Evolutionary conservation across 176 grass and related monocot genomes (phyloP).

Genomic region (Hyparrhenia diplandra): DNA sequence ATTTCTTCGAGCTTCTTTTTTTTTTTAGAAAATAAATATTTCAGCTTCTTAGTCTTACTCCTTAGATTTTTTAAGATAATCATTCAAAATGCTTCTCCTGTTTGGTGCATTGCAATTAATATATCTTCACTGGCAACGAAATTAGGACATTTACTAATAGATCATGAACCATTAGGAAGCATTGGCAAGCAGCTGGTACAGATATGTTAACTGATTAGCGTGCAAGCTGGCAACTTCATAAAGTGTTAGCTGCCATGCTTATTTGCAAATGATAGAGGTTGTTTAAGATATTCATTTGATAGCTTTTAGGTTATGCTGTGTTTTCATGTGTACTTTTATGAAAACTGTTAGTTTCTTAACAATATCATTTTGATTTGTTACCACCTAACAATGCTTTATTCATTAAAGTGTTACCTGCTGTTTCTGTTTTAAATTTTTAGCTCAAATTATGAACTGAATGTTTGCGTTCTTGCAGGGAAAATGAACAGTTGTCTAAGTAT

Average conservation of each 20-base stretch:
- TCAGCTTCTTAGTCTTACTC: neutral
- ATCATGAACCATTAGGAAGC: neutral
- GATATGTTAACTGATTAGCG: neutral
- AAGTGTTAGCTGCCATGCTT: neutral
- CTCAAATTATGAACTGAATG: neutral
- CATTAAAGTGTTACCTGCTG: neutral
- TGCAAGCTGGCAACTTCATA: neutral
- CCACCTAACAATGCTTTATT: neutral
- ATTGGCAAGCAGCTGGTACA: neutral
- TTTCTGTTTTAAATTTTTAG: neutral
- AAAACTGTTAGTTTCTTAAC: neutral
- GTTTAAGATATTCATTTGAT: neutral
- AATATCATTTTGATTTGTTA: neutral
- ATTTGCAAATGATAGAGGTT: slow-evolving; percentile 8
- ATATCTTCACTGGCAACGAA: neutral
- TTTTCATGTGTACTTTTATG: neutral
- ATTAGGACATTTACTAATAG: neutral
- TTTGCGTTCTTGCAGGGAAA: slow-evolving; percentile 67
- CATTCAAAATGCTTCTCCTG: neutral
- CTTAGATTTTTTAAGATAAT: slow-evolving; percentile 9
- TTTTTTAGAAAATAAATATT: slow-evolving; percentile 5
- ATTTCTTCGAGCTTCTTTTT: slow-evolving; percentile 4
- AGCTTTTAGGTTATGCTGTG: neutral
- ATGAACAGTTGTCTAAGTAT: slow-evolving; percentile 94
- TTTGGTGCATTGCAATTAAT: neutral